Percentiles rank a stretch among this genome's conserved stretches.
Conservation (phyloP, 2,329 filamentous ascomycete species). For the Aplosporella prunicola region DNA sequence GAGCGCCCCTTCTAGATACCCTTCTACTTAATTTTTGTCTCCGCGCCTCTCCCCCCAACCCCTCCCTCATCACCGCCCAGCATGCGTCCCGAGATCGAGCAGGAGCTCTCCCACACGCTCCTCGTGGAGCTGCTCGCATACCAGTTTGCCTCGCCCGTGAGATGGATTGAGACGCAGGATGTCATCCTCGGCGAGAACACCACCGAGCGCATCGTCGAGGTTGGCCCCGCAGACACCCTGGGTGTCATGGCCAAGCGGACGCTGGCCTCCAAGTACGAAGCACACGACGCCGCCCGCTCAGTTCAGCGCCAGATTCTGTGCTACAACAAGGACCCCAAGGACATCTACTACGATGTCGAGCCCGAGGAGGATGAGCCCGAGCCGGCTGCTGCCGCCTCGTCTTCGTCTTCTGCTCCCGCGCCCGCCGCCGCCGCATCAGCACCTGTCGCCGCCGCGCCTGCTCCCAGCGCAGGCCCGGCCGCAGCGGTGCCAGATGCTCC, state of each 20-base stretch:
- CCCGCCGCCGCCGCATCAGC: constrained; percentile 46
- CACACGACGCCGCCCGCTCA: constrained; percentile 93
- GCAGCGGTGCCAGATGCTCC: constrained; percentile 78
- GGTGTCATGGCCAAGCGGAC: constrained; percentile 97
- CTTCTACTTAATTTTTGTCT: constrained; percentile 9
- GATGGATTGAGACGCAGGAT: constrained; percentile 99
- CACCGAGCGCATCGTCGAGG: constrained; percentile 94
- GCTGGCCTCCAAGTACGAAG: constrained; percentile 93
- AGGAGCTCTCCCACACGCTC: constrained; percentile 96
- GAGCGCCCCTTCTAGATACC: constrained; percentile 9
- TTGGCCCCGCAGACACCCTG: constrained; percentile 92
- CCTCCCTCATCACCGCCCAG: constrained; percentile 4
- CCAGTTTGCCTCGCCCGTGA: constrained; percentile 95
- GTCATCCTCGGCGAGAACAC: constrained; percentile 94
- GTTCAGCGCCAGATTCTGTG: constrained; percentile 95
- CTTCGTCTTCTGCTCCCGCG: constrained; percentile 37
- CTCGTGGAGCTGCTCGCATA: constrained; percentile 98
- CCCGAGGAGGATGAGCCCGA: constrained; percentile 79
- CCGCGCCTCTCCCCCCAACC: constrained; percentile 1
- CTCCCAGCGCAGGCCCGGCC: constrained; percentile 71
- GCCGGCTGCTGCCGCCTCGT: constrained; percentile 40
- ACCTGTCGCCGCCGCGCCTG: constrained; percentile 47
- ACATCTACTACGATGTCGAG: constrained; percentile 98
- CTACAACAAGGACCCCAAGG: constrained; percentile 98
- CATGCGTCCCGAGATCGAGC: constrained; percentile 98